Conservation (phyloP, 768 basidiomycete genomes). For the Phlebiopsis gigantea region DNA sequence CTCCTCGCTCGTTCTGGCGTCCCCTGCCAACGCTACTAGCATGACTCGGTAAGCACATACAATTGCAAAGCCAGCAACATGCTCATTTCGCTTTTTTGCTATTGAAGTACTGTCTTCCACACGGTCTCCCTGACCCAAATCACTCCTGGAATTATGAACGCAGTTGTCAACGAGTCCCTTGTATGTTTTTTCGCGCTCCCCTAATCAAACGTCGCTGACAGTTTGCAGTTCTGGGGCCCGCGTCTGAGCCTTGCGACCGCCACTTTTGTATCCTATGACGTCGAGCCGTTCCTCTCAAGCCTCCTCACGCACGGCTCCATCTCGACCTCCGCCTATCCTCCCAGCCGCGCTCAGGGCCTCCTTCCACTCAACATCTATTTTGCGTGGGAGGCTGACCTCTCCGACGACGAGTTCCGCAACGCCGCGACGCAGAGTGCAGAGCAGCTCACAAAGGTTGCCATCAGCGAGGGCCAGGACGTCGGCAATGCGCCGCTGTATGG, state of each 20-base stretch:
- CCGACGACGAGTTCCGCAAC: constrained; percentile 36
- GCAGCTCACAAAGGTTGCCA: constrained; percentile 34
- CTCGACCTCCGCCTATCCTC: constrained; percentile 42
- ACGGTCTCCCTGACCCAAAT: constrained; percentile 37
- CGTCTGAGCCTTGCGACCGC: constrained; percentile 31
- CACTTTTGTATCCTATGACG: constrained; percentile 38
- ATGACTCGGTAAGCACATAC: constrained; percentile 21
- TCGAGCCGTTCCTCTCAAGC: constrained; percentile 45
- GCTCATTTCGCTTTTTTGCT: neutral
- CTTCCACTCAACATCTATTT: constrained; percentile 41
- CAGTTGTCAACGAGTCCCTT: constrained; percentile 38
- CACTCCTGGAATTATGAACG: constrained; percentile 32
- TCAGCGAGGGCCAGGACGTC: constrained; percentile 35
- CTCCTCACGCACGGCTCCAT: constrained; percentile 33
- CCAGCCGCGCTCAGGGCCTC: constrained; percentile 31
- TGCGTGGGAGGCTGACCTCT: constrained; percentile 36
- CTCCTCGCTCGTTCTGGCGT: constrained; percentile 32
- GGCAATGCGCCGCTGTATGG: constrained; percentile 41
- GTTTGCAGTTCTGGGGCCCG: constrained; percentile 41
- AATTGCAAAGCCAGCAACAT: too few species aligned
- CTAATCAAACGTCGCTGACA: neutral
- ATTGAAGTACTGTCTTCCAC: constrained; percentile 26
- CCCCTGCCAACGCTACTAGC: constrained; percentile 31
- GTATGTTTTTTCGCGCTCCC: constrained; percentile 19
- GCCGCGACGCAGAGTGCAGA: constrained; percentile 35